Evolutionary conservation across 441 rosid genomes (phyloP), one percentile per base, ranked within the genome.

Genomic region (Croton laevigatus): DNA sequence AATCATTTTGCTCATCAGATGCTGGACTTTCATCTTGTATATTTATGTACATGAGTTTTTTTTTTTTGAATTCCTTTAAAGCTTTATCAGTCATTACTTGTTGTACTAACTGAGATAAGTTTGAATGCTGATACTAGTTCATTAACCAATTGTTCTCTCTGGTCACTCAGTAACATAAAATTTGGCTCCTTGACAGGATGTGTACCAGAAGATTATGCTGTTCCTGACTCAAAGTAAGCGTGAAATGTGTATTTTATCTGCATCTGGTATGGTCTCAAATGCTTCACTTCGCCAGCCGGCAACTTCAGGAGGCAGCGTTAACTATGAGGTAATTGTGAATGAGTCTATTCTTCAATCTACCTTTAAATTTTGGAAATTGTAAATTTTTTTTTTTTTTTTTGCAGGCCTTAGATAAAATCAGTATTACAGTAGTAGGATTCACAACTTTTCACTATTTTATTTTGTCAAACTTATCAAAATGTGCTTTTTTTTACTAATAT

Each of bases 241-340:
- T 58, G 98, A 93, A 72, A 80, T 91, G 62, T 95, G 97, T 60
- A 84, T 95, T 73, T 78, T 95, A 17, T 95, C 99, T 75, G 98
- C 97, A 62, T 89, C 93, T 66, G 98, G 99, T 71, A 73, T 89
- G 36, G 82, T 95, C 75, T 85, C 93, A 61, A 89, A 77, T 73
- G 97, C 81, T 72, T 86, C 96, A 64, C 88, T 95, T 62, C 86
- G 88, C 71, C 98, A 93, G 74, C 90, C 93, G n/a, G 95, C 96
- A 67, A 81, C 88, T 65, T 86, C 97, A 57, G 98, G 94, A 66
- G 90, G 96, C 79, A 87, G 44, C 77, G 75, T 88, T 70, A 80
- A 90, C 3, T 95, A 85, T 76, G 94, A 91, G 98, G 99, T 95
- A 84, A 62, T 55, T 60, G 32, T 70, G 52, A 61, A 53, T 34